Evolutionary conservation across 1,284 basidiomycete species (phyloP), one percentile per base, ranked within the genome.

Genomic region (Cutaneotrichosporon arboriforme): DNA sequence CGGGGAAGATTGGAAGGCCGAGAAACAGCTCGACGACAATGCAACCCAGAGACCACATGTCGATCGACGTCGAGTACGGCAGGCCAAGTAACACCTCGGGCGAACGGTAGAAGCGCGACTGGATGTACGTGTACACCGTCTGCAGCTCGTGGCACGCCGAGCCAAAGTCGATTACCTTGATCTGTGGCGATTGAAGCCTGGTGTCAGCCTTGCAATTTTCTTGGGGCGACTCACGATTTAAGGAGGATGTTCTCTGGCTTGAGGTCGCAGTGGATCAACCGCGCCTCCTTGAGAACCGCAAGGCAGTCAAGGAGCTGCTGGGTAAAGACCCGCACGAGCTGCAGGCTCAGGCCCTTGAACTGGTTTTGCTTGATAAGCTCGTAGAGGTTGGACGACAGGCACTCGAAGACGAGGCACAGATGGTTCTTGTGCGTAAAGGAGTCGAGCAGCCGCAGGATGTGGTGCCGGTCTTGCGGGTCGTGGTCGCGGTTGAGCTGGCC

Each of bases 281-380:
- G 83, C 34, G 93, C 92, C 17, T 97, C 91, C 72, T 97, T 96
- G 58, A 99, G 80, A 9, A 97, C 84, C 1, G 87, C 87, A 67
- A 99, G 76, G 3, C 94, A 86, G 67, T 98, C 96, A 54, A 98
- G 79, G 34, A 99, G 77, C 74, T 98, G 94, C 1, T 89, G 86
- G 52, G 94, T 97, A 69, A 99, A 99, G 35, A 98, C 94, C 68
- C 97, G 91, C 65, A 98, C 94, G 44, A 98, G 84, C 70, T 94
- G 90, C 4, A 91, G 94, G 76, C 88, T 92, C 49, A 98, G 78
- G 3, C 94, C 96, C 74, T 96, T 89, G 81, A 98, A 99, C 71
- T 94, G 91, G 76, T 98, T 98, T 77, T 98, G 96, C 80, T 98
- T 98, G 84, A 99, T 98, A 65, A 99, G 83, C 76, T 99, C 94